Percentiles rank a stretch among this genome's conserved stretches.
Conservation (phyloP, 345 rosid species). For the Eucalyptus curtisii region DNA sequence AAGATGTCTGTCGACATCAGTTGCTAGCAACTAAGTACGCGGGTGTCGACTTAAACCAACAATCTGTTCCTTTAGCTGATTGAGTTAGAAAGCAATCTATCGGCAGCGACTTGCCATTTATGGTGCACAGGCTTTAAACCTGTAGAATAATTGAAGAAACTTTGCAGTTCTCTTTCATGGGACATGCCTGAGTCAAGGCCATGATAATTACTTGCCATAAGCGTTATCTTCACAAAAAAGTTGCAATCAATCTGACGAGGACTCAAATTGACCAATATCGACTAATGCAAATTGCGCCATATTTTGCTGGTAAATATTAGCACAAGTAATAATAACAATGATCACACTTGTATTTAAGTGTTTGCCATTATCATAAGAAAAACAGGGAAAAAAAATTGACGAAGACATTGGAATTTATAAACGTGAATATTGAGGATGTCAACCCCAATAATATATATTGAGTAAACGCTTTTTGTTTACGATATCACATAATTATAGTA, state of each 20-base stretch:
- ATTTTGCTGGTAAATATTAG: background rate
- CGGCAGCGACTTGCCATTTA: background rate
- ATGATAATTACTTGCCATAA: background rate
- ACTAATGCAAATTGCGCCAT: background rate
- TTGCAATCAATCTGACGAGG: background rate
- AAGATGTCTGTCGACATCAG: background rate
- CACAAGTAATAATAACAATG: background rate
- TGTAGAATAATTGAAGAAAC: too few relatives aligned
- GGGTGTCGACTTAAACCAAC: background rate
- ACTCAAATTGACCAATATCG: background rate
- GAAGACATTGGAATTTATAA: background rate
- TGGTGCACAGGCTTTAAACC: background rate
- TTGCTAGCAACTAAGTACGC: background rate
- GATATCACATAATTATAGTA: background rate
- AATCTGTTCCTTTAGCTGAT: too few relatives aligned
- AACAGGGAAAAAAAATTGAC: background rate
- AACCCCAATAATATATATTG: background rate
- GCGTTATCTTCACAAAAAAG: background rate
- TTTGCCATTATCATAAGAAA: background rate
- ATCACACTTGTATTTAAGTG: background rate
- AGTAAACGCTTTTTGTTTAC: background rate
- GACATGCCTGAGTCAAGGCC: background rate
- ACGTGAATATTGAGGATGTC: background rate
- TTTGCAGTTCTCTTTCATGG: too few relatives aligned
- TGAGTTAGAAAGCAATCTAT: background rate